Conservation (phyloP, 345 rosid genomes). For the Eucalyptus marginata region DNA sequence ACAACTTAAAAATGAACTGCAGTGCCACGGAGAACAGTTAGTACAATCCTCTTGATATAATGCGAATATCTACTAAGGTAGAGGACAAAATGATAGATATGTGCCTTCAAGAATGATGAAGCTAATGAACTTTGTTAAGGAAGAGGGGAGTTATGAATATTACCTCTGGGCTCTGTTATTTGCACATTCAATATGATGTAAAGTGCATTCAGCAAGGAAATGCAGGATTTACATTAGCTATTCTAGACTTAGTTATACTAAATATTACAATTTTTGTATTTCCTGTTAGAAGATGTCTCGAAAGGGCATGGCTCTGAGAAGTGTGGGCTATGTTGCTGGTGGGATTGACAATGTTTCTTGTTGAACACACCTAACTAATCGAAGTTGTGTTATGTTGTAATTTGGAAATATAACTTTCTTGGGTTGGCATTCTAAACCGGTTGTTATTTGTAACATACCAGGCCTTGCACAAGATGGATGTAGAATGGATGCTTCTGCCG, state of each 20-base stretch:
- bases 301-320: not conserved
- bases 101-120: not conserved
- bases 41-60: not conserved
- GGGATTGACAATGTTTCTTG: not conserved
- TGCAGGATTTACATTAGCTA: not conserved
- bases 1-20: not conserved
- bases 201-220: not conserved
- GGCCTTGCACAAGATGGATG: slow-evolving; percentile 94
- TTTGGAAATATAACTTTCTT: not conserved
- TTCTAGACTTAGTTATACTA: not conserved
- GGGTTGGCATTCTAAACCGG: not conserved
- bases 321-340: not conserved
- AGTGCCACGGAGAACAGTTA: not conserved
- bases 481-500: slow-evolving; percentile 74
- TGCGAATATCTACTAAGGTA: not conserved
- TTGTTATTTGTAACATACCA: slow-evolving; percentile 3
- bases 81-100: not conserved
- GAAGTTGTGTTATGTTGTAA: not conserved
- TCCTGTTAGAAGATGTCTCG: not conserved
- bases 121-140: not conserved
- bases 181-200: not conserved
- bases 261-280: not conserved
- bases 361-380: not conserved
- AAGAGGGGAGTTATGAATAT: not conserved
- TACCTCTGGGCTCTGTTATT: not conserved